phyloP scores from a whole-genome alignment of 306 rosid species.

The Luffa acutangula region DNA sequence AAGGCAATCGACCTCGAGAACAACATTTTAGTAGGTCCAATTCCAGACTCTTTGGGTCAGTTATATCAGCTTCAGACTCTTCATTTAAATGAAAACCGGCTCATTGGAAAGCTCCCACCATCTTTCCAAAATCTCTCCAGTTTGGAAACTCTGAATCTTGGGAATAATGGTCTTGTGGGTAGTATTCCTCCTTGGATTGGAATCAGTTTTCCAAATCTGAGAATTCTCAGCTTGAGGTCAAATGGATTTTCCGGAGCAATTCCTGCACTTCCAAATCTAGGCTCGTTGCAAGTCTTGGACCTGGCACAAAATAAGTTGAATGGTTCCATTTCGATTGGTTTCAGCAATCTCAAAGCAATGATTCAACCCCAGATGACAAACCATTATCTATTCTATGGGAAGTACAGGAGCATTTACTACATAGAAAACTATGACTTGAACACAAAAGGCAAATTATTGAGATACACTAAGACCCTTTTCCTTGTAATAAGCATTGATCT shows the following conservation, averaged over 20 bases:
- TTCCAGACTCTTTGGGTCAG: conserved; percentile 26
- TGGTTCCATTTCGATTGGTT: conserved; percentile 28
- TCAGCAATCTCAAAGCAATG: conserved; percentile 13
- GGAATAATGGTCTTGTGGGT: conserved; percentile 21
- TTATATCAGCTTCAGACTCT: conserved; percentile 15
- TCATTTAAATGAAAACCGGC: conserved; percentile 23
- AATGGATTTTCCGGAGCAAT: conserved; percentile 31
- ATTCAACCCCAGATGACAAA: background rate
- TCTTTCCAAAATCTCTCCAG: conserved; percentile 22
- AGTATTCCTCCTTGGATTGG: conserved; percentile 29
- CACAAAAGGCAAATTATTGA: conserved; percentile 4
- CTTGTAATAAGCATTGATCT: conserved; percentile 34
- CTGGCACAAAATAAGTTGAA: conserved; percentile 24
- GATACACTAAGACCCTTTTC: conserved; percentile 24
- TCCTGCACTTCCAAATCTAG: conserved; percentile 21
- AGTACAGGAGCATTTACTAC: background rate
- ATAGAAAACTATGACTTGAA: conserved; percentile 4
- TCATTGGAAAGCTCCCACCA: conserved; percentile 26
- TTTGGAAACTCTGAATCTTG: conserved; percentile 33
- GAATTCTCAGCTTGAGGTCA: conserved; percentile 28
- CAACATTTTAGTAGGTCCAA: conserved; percentile 19
- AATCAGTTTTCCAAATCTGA: conserved; percentile 9
- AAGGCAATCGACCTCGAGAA: conserved; percentile 23
- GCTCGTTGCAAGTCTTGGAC: conserved; percentile 33
- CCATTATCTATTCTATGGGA: conserved; percentile 5